Evolutionary conservation across 805 yeast genomes (phyloP).

Genomic region (Candida awuae): DNA sequence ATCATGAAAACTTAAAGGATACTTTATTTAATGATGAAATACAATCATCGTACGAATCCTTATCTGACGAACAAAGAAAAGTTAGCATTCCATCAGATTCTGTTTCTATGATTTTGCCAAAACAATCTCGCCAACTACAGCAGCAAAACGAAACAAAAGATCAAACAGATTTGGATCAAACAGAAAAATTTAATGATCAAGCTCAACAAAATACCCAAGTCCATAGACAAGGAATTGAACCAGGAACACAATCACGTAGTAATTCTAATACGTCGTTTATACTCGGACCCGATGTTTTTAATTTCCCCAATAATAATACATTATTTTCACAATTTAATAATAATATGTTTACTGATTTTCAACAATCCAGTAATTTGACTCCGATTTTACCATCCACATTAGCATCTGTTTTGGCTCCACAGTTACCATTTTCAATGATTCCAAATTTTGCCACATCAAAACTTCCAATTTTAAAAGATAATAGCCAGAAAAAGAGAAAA

Average conservation of each 20-base stretch:
- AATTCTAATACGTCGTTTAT: constrained; percentile 6
- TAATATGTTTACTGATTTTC: background rate
- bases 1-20: no score
- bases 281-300: background rate
- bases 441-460: background rate
- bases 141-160: no score
- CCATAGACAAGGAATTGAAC: background rate
- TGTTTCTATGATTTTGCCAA: no score
- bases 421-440: constrained; percentile 1
- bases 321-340: no score
- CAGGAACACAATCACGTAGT: constrained; percentile 4
- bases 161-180: background rate
- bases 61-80: no score
- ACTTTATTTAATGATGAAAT: no score
- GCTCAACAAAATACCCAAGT: constrained; percentile 5
- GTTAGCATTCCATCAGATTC: no score
- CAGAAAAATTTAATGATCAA: no score
- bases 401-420: constrained; percentile 6
- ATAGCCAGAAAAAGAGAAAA: background rate
- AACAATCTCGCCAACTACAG: no score
- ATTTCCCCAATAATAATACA: background rate
- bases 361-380: background rate
- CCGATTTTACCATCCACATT: constrained; percentile 1
- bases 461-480: background rate
- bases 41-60: no score